A percentile compares a stretch with the other conserved stretches of the same genome.
These are phyloP conservation scores for Edaphochlamys debaryana DNA, from an alignment of 139 green algal species.

Conservation along the genomic window DNA sequence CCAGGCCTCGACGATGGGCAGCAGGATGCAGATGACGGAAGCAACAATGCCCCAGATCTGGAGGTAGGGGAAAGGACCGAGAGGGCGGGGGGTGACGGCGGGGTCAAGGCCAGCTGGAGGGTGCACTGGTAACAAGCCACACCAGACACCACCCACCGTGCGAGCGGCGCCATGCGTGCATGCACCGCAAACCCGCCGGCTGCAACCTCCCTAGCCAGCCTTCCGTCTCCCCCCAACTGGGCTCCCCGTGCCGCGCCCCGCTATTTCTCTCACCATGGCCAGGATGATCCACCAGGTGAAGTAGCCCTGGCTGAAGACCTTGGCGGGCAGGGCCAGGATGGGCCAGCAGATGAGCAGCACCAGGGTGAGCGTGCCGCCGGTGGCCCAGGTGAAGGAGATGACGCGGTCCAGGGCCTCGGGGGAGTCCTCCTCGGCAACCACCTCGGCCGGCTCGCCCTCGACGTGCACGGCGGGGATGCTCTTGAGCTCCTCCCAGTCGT, in stretches of 20 bases:
- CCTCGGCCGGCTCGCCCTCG: conserved; percentile 32
- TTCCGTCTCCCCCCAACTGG: too few relatives aligned
- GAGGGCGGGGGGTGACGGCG: too few relatives aligned
- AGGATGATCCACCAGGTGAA: conserved; percentile 74
- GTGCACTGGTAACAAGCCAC: too few relatives aligned
- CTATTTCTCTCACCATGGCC: conserved; percentile 64
- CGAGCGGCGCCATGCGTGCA: too few relatives aligned
- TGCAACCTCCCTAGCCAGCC: too few relatives aligned
- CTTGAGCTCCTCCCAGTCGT: conserved; percentile 57
- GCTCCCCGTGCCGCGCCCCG: too few relatives aligned
- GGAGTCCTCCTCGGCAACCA: conserved; percentile 60
- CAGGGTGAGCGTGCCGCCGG: conserved; percentile 64
- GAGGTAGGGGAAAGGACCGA: too few relatives aligned
- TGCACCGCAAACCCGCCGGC: too few relatives aligned
- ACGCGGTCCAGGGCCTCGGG: conserved; percentile 47
- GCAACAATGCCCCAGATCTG: conserved; percentile 70
- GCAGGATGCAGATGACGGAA: conserved; percentile 67
- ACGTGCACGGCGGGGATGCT: conserved; percentile 48
- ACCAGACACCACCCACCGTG: too few relatives aligned
- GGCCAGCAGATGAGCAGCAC: conserved; percentile 79
- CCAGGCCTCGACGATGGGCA: conserved; percentile 71
- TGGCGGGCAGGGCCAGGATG: conserved; percentile 70
- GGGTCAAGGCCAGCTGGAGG: too few relatives aligned
- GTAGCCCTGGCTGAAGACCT: conserved; percentile 69
- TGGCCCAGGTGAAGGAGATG: conserved; percentile 55